Base-by-base conservation (phyloP, 2,329 filamentous ascomycete genomes). In the Sporothrix curviconia region DNA sequence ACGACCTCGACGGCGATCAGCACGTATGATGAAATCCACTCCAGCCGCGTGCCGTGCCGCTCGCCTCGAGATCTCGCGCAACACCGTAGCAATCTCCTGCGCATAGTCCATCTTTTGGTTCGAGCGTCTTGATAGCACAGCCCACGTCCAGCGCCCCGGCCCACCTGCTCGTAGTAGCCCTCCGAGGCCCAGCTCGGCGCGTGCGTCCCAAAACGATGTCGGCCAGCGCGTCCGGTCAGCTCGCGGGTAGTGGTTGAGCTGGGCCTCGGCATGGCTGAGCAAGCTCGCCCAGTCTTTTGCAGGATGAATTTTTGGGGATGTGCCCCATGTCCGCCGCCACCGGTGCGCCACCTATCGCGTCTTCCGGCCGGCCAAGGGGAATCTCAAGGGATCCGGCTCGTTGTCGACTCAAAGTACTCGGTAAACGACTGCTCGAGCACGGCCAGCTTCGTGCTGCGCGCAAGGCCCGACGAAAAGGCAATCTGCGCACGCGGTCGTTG, bases 101-200 rank as follows among this genome's bases (percentile, higher is more conserved):
- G 92, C 94, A 70, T 99, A 97, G 67, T 96, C 92, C 83, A 99
- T 95, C 75, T 95, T 95, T 74, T 95, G 90, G 70, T 99, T 99
- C n/a, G 64, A 97, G 74, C 17, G 90, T 85, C 66, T 89, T 89
- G 73, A 97, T 97, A 52, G 82, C 25, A 94, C 89, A n/a, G 34
- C 89, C 89, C 24, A 97, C 92, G 71, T 97, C 94, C 36, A 99
- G 79, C 0, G 91, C 90, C 56, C n/a, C 86, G 84, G 40, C 92
- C 92, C 40, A 96, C 90, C 70, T 94, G 89, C 64, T 96, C 92
- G 71, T 97, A 99, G 74, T 96, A 97, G 30, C 87, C 88, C 70
- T 96, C 94, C n/a, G 2, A 99, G 79, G 0, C 91, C 89, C 2
- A 96, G 82, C 70, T 96, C 92, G 65, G 94, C 87, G 51, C 85